A percentile compares a stretch with the other conserved stretches of the same genome.
These are phyloP conservation scores for Phytophthora podocarpi DNA, from an alignment of 352 stramenopile genomes.

Conservation along the genomic window DNA sequence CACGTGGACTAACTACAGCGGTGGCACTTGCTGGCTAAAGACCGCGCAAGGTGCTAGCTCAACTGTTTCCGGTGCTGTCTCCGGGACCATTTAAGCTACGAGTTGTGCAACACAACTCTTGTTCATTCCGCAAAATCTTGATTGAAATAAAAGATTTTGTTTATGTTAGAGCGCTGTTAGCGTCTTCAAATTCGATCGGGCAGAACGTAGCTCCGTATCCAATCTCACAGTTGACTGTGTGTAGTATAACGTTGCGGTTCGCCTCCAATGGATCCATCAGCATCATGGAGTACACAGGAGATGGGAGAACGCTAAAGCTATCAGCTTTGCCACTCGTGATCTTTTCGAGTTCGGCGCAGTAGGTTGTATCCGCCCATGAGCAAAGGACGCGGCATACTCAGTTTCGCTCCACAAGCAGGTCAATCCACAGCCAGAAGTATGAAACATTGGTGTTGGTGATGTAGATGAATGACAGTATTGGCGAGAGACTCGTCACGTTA, in stretches of 20 bases:
- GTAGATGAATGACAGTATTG: conserved; percentile 16
- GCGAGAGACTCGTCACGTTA: conserved; percentile 23
- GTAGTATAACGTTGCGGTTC: conserved; percentile 9
- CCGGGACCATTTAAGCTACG: conserved; percentile 26
- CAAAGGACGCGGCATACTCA: neutral
- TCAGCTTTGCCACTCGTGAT: neutral
- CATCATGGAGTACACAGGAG: conserved; percentile 4
- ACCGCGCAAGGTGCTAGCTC: conserved; percentile 16
- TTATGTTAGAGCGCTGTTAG: conserved; percentile 5
- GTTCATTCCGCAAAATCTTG: neutral
- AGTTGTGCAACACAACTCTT: no score
- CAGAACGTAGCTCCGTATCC: conserved; percentile 1
- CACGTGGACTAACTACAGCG: conserved; percentile 56
- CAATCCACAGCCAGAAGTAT: conserved; percentile 31
- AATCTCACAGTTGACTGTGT: conserved; percentile 11
- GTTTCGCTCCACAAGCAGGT: conserved; percentile 17
- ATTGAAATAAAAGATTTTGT: no score
- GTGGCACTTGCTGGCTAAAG: conserved; percentile 70
- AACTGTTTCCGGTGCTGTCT: conserved; percentile 28
- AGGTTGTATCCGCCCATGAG: conserved; percentile 16
- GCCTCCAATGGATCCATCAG: conserved; percentile 18
- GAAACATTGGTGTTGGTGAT: conserved; percentile 28
- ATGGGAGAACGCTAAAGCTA: neutral
- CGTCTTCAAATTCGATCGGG: conserved; percentile 15
- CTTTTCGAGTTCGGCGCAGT: conserved; percentile 12